A percentile compares a stretch with the other conserved stretches of the same genome.
phyloP scores from a whole-genome alignment of 768 basidiomycete genomes.

The Mycena kentingensis region DNA sequence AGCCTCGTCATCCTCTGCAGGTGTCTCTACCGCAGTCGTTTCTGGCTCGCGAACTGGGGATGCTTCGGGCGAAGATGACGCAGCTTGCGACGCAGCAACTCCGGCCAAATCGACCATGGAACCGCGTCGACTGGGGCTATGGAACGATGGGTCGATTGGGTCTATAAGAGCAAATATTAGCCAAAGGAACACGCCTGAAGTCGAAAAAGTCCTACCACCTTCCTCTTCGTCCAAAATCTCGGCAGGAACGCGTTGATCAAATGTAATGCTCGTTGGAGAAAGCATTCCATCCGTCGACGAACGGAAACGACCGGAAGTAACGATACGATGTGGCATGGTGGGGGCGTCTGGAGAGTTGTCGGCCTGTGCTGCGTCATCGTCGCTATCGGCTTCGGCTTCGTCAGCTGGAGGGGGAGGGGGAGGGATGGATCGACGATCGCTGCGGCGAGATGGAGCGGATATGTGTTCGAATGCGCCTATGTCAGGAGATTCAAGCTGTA shows the following conservation, averaged over 20 bases:
- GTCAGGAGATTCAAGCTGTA: conserved; percentile 19
- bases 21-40: conserved; percentile 19
- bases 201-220: conserved; percentile 47
- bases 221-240: conserved; percentile 64
- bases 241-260: no score
- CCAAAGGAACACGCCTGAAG: not conserved
- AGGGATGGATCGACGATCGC: conserved; percentile 17
- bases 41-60: conserved; percentile 11
- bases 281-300: conserved; percentile 8
- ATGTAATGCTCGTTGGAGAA: no score
- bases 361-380: not conserved
- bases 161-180: conserved; percentile 40
- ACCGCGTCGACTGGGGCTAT: conserved; percentile 48
- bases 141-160: conserved; percentile 68
- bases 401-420: not conserved
- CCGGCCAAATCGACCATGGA: conserved; percentile 32
- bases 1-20: conserved; percentile 49
- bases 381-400: conserved; percentile 4
- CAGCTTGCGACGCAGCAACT: conserved; percentile 18
- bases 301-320: no score
- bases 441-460: conserved; percentile 13
- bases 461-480: conserved; percentile 18
- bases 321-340: no score
- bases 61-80: conserved; percentile 8
- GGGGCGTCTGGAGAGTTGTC: conserved; percentile 2